These are phyloP conservation scores for Triticum urartu DNA, from an alignment of 176 grass and related monocot species.

Conservation along the genomic window DNA sequence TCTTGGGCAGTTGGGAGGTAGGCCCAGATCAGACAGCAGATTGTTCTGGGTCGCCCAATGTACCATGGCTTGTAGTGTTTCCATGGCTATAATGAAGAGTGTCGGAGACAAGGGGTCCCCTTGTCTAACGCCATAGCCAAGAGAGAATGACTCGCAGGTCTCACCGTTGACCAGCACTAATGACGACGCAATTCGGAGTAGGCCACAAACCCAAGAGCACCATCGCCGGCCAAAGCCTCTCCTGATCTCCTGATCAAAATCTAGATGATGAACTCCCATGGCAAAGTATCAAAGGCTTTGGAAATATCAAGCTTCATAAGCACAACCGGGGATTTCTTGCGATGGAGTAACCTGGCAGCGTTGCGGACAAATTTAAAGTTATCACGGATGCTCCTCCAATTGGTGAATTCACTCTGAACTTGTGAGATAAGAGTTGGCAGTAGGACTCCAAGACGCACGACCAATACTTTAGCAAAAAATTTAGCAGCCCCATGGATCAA, in stretches of 20 bases:
- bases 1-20: not conserved
- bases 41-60: not conserved
- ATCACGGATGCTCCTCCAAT: not conserved
- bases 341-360: too few relatives aligned
- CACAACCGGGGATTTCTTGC: not conserved
- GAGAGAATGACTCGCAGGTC: too few relatives aligned
- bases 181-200: not conserved
- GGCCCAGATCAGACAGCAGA: not conserved
- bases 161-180: not conserved
- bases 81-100: too few relatives aligned
- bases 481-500: not conserved
- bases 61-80: not conserved
- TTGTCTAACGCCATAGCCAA: too few relatives aligned
- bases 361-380: too few relatives aligned
- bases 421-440: too few relatives aligned
- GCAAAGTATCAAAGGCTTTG: not conserved
- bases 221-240: not conserved
- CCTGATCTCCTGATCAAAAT: too few relatives aligned
- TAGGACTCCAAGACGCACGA: not conserved
- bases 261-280: not conserved
- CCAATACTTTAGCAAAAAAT: not conserved
- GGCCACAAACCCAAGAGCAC: not conserved
- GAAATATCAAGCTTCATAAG: not conserved
- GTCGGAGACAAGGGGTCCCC: too few relatives aligned
- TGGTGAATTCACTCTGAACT: not conserved